Base-by-base conservation (phyloP, 2,329 filamentous ascomycete species). In the Dactylellina parvicollis region DNA sequence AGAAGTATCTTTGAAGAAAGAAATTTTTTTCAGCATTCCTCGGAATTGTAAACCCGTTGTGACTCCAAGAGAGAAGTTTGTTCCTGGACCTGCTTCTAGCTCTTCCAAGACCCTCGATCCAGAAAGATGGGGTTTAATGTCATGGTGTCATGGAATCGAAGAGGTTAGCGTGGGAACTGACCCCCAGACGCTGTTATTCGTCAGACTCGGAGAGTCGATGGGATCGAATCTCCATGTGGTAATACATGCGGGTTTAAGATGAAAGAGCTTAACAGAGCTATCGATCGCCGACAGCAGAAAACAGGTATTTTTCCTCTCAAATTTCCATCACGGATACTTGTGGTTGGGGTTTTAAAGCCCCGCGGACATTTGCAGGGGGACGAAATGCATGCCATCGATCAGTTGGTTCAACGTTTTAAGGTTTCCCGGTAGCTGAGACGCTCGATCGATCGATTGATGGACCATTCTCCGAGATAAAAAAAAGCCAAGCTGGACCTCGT, bases 61-160 rank as follows among this genome's bases (percentile, higher is more conserved):
- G n/a, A n/a, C n/a, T 52, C 50, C 30, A 40, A 55, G 30, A 55
- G 12, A 55, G 52, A 42, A 30, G 52, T 12, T 56, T 40, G 52
- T 56, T 42, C 52, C 52, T 56, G 52, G 52, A 42, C 34, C 36
- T 54, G 49, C 49, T 54, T 40, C 49, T 54, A 54, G 32, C 49
- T 54, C 49, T 54, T 54, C 49, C 30, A 52, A 34, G 28, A 36
- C 5, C 26, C 47, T 52, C 3, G 2, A 34, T 52, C 47, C 18
- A 52, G 47, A 22, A 32, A n/a, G 30, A 54, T 34, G 30, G 12
- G 34, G 34, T 38, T 18, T 42, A 16, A 42, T 4, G 5, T 42
- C n/a, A 4, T 5, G 18, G 16, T 20, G 4, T 22, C 5, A 8
- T 4, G 16, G 26, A n/a, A 26, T 28, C 47, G 47, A 26, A 24